These are phyloP conservation scores for Arthrobotrys sinensis DNA, from an alignment of 2,329 filamentous ascomycete genomes.

Conservation along the genomic window DNA sequence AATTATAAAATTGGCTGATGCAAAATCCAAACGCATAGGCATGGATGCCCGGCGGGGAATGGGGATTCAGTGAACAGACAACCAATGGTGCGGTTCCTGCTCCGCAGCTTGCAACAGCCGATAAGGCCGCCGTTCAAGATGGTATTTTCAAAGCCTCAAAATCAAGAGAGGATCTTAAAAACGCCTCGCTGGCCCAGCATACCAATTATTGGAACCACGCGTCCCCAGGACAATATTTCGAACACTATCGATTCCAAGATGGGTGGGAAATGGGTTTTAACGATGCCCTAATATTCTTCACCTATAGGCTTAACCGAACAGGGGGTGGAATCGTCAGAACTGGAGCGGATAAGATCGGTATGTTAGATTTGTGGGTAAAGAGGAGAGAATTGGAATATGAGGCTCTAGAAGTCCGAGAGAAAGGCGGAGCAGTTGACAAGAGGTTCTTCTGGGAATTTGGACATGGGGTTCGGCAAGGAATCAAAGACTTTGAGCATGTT, in stretches of 20 bases:
- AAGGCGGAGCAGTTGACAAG: constrained; percentile 63
- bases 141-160: constrained; percentile 66
- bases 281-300: constrained; percentile 72
- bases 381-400: constrained; percentile 72
- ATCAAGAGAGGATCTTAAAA: constrained; percentile 67
- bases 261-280: constrained; percentile 74
- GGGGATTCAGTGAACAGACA: constrained; percentile 73
- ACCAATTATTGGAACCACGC: constrained; percentile 71
- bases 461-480: constrained; percentile 70
- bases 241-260: constrained; percentile 73
- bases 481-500: constrained; percentile 67
- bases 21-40: constrained; percentile 63
- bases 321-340: constrained; percentile 66
- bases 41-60: constrained; percentile 76
- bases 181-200: constrained; percentile 69
- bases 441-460: constrained; percentile 71
- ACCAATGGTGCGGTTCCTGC: constrained; percentile 68
- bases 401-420: constrained; percentile 66
- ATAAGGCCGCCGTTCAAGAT: constrained; percentile 67
- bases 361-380: constrained; percentile 74
- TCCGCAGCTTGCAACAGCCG: constrained; percentile 66
- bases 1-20: constrained; percentile 18
- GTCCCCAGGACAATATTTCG: constrained; percentile 69
- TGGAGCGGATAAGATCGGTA: constrained; percentile 73
- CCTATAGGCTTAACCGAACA: constrained; percentile 66